These are phyloP conservation scores for Hypomyces perniciosus DNA, from an alignment of 2,329 filamentous ascomycete species.

Conservation along the genomic window DNA sequence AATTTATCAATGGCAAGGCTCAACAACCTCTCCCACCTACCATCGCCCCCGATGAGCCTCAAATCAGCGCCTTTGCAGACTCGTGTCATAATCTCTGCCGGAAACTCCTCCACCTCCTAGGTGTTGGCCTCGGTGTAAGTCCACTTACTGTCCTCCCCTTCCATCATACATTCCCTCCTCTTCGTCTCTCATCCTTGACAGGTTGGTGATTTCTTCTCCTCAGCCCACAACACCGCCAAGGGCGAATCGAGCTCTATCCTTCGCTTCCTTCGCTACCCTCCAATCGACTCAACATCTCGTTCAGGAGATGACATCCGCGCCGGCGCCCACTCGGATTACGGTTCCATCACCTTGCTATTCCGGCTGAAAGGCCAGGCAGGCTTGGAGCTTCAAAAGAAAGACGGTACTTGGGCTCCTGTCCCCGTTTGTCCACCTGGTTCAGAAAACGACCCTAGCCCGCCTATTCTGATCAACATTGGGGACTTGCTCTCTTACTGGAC, in stretches of 20 bases:
- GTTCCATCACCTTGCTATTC: slow-evolving; percentile 69
- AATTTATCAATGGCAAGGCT: slow-evolving; percentile 62
- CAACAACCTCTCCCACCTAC: slow-evolving; percentile 70
- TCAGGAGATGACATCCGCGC: slow-evolving; percentile 64
- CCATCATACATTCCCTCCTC: not conserved
- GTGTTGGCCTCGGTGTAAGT: slow-evolving; percentile 63
- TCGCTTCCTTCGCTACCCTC: slow-evolving; percentile 68
- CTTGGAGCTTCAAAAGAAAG: slow-evolving; percentile 67
- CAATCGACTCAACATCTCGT: slow-evolving; percentile 39
- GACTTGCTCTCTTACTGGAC: slow-evolving; percentile 80
- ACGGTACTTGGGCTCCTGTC: slow-evolving; percentile 54
- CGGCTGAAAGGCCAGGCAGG: slow-evolving; percentile 79
- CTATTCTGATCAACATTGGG: slow-evolving; percentile 74
- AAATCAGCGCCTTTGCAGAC: slow-evolving; percentile 60
- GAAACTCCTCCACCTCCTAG: slow-evolving; percentile 69
- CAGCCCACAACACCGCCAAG: slow-evolving; percentile 40
- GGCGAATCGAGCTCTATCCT: slow-evolving; percentile 54
- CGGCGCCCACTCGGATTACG: slow-evolving; percentile 88
- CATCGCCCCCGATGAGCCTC: slow-evolving; percentile 52
- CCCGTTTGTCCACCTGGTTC: slow-evolving; percentile 59
- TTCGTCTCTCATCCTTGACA: slow-evolving; percentile 14
- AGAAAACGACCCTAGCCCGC: slow-evolving; percentile 55
- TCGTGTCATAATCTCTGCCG: slow-evolving; percentile 68
- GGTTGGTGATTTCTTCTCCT: slow-evolving; percentile 49
- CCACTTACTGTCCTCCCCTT: not conserved